phyloP scores from a whole-genome alignment of 345 rosid species.

The Noccaea caerulescens region DNA sequence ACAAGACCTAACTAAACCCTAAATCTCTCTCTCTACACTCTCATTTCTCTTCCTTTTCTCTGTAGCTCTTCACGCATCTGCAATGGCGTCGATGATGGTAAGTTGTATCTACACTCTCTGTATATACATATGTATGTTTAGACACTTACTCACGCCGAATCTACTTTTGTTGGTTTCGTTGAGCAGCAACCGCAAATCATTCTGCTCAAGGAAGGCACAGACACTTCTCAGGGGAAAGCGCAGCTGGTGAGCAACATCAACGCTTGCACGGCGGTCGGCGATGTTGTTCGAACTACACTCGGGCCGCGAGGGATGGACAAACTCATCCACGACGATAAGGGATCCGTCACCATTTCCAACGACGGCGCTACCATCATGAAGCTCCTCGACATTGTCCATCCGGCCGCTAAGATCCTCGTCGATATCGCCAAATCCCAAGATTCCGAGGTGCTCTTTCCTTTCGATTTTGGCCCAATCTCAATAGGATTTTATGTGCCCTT shows the following conservation, averaged over 20 bases:
- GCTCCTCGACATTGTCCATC: constrained; percentile 92
- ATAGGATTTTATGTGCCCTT: not conserved
- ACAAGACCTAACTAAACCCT: constrained; percentile 43
- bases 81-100: constrained; percentile 61
- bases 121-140: not conserved
- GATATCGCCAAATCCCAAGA: constrained; percentile 99
- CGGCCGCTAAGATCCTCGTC: constrained; percentile 98
- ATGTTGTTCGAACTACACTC: constrained; percentile 85
- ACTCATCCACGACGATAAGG: constrained; percentile 96
- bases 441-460: constrained; percentile 64
- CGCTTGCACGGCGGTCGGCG: constrained; percentile 93
- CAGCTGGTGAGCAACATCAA: constrained; percentile 96
- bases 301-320: constrained; percentile 99
- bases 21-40: constrained; percentile 20
- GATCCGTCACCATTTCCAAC: constrained; percentile 89
- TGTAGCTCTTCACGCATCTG: constrained; percentile 32
- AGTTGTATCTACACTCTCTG: constrained; percentile 16
- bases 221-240: constrained; percentile 94
- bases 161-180: not conserved
- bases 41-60: constrained; percentile 29
- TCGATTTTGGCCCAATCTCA: constrained; percentile 13
- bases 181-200: constrained; percentile 99
- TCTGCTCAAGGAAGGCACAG: constrained; percentile 95
- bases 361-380: constrained; percentile 99
- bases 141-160: not conserved